Evolutionary conservation across 1,284 basidiomycete genomes (phyloP), one percentile per base, ranked within the genome.

Genomic region (Ustilago loliicola): DNA sequence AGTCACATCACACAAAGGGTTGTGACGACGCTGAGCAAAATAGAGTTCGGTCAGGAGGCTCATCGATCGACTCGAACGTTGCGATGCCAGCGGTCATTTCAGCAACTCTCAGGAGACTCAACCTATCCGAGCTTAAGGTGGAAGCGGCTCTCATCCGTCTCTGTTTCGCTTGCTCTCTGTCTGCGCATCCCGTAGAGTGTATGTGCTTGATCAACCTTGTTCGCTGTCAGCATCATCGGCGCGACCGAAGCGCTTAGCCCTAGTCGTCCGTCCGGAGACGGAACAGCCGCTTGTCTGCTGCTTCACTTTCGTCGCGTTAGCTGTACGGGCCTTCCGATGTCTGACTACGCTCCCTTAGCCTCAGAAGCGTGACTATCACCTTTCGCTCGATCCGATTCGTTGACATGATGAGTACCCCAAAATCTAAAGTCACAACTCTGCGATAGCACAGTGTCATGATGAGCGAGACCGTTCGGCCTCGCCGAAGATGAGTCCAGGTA

Each of bases 221-320:
- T 27, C 48, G 48, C 48, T 50, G 48, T 50, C 48, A 54, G 10
- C 52, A 21, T 36, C 29, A 36, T 54, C 52, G 32, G 32, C 30
- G 52, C 30, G 3, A 36, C 19, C 32, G 19, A 54, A 54, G 29
- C 30, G 29, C 32, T 21, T 34, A n/a, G 32, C 52, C 7, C 32
- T 23, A 21, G 13, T 7, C 52, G 0, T 15, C n/a, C 9, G 11
- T 36, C 30, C 7, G 15, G 7, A 30, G 17, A 25, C 51, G 51
- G 51, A n/a, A 25, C 29, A 54, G 52, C 29, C 52, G 52, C 52
- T 54, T 54, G 13, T 17, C 11, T 21, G 1, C 32, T 45, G 21
- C 19, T 9, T 10, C 4, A n/a, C 21, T 25, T 15, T 7, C 1
- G 32, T 36, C 52, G 5, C 52, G 32, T 34, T 29, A 7, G 34